Percentiles rank a stretch among this genome's conserved stretches.
These are phyloP conservation scores for Bolboschoenus planiculmis DNA, from an alignment of 176 grass and related monocot species.

Conservation along the genomic window DNA sequence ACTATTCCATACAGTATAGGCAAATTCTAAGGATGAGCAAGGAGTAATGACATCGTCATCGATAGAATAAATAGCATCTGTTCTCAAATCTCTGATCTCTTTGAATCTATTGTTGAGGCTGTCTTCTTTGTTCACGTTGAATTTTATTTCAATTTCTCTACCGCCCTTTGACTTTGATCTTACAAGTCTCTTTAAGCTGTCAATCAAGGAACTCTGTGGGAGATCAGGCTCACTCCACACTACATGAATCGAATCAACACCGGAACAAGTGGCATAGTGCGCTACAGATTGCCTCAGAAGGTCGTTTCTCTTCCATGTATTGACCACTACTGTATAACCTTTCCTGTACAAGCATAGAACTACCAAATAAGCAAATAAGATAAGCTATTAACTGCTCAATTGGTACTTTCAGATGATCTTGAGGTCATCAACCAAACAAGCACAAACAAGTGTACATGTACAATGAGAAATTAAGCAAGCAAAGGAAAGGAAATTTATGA, in stretches of 20 bases:
- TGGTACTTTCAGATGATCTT: neutral
- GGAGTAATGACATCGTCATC: slow-evolving; percentile 86
- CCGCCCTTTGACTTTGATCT: slow-evolving; percentile 16
- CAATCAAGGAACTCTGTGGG: slow-evolving; percentile 39
- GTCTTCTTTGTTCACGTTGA: slow-evolving; percentile 50
- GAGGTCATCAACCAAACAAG: neutral
- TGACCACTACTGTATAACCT: slow-evolving; percentile 73
- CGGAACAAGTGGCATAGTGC: slow-evolving; percentile 66
- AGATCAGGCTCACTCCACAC: slow-evolving; percentile 81
- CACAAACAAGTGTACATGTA: neutral
- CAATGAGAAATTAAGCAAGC: neutral
- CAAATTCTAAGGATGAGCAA: slow-evolving; percentile 67
- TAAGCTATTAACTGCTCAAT: neutral
- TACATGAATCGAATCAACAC: slow-evolving; percentile 56
- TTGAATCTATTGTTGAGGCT: slow-evolving; percentile 94
- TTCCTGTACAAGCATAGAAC: slow-evolving; percentile 1
- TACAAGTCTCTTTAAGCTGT: slow-evolving; percentile 10
- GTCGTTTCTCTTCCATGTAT: slow-evolving; percentile 79
- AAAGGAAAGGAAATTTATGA: neutral
- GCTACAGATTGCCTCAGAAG: slow-evolving; percentile 44
- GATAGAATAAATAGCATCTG: slow-evolving; percentile 77
- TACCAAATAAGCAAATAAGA: slow-evolving; percentile 12
- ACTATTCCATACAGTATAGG: slow-evolving; percentile 60
- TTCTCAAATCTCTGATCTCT: slow-evolving; percentile 42
- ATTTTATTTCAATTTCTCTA: slow-evolving; percentile 29